Base-by-base conservation (phyloP, 2,329 filamentous ascomycete genomes). In the Trichoderma arundinaceum region DNA sequence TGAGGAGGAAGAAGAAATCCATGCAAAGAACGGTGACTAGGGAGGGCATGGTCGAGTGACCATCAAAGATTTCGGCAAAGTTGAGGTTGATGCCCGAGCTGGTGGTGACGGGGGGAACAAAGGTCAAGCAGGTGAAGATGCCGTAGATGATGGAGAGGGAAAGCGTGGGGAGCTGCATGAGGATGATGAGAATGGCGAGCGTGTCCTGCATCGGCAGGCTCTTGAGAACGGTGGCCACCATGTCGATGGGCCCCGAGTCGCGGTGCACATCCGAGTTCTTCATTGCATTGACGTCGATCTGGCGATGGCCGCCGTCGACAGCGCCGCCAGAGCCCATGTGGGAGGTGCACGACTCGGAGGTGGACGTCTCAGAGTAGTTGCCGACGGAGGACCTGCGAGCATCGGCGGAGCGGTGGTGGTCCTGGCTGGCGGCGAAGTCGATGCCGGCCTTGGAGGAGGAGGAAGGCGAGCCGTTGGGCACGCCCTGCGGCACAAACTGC, bases 141-240 rank as follows among this genome's bases (percentile, higher is more conserved):
- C 93, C 90, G 78, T 97, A 96, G 73, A 97, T 92, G 77, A 92
- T 84, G 69, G 93, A 94, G 73, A 97, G 85, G 66, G 94, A 89
- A 73, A 94, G 89, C 22, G 94, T 92, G 35, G 94, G 94, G 9
- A 97, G 88, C 76, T 96, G 94, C 79, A 97, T 91, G 71, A 98
- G 87, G 73, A 97, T 91, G 79, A 97, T 97, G 77, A 98, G 88
- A 74, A 98, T 97, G 76, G 94, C 93, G 79, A 97, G 92, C 68
- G 94, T 97, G 80, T 98, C 94, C 80, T 92, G 91, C 75, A 97
- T 88, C 62, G 94, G 94, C 73, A 94, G 94, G 60, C 93, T 92
- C 73, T 88, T 89, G 76, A 98, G 87, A 72, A 98, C 94, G 64
- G 93, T 97, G 71, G 92, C 86, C 69, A 91, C 90, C 70, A 96